Conservation (phyloP, 441 rosid species). For the Hura crepitans region DNA sequence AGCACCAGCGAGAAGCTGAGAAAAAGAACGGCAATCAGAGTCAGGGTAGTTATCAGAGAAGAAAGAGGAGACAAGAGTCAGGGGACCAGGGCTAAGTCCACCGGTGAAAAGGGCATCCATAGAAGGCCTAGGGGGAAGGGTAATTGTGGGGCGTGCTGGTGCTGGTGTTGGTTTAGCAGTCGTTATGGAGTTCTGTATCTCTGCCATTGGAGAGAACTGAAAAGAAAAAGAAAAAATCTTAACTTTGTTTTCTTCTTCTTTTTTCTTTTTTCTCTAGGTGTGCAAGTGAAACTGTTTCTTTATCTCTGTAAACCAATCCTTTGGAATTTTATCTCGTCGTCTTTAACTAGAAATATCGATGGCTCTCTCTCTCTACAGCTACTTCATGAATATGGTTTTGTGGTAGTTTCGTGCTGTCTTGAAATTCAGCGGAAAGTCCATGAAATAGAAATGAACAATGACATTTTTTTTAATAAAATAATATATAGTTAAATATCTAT, state of each 20-base stretch:
- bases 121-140: conserved; percentile 57
- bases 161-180: conserved; percentile 18
- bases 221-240: neutral
- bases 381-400: neutral
- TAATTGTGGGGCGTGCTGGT: conserved; percentile 56
- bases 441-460: conserved; percentile 23
- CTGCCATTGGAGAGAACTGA: conserved; percentile 35
- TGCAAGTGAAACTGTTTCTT: neutral
- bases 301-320: neutral
- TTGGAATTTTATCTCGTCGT: neutral
- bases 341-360: too few relatives aligned
- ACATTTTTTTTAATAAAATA: neutral
- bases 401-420: conserved; percentile 36
- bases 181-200: conserved; percentile 29
- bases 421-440: conserved; percentile 32
- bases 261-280: neutral
- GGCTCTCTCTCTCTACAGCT: neutral
- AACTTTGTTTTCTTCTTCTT: neutral
- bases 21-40: conserved; percentile 50
- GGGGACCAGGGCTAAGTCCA: conserved; percentile 73
- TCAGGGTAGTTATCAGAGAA: conserved; percentile 54
- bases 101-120: conserved; percentile 44
- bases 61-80: conserved; percentile 73
- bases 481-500: neutral
- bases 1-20: conserved; percentile 83